These are phyloP conservation scores for Botryosphaeria agaves DNA, from an alignment of 2,329 filamentous ascomycete species.

Conservation along the genomic window DNA sequence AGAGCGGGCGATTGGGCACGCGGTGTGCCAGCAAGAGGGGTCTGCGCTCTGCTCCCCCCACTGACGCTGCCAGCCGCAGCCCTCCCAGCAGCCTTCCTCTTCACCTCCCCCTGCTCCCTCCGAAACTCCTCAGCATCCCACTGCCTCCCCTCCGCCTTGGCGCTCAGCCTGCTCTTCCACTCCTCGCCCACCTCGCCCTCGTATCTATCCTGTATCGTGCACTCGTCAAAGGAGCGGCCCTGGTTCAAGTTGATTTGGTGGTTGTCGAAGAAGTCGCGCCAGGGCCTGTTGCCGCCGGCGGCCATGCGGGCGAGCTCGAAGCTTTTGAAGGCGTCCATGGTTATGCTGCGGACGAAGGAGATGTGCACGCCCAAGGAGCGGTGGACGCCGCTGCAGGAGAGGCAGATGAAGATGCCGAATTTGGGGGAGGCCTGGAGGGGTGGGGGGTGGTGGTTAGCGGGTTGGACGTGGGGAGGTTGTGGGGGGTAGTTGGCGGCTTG, in stretches of 20 bases:
- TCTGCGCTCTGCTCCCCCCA: constrained; percentile 18
- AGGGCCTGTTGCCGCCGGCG: constrained; percentile 73
- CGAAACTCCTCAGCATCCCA: constrained; percentile 43
- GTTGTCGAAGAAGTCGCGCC: constrained; percentile 69
- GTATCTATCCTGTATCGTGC: constrained; percentile 80
- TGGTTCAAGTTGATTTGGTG: constrained; percentile 28
- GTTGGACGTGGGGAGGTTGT: constrained; percentile 1
- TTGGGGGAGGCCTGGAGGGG: constrained; percentile 55
- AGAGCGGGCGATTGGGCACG: constrained; percentile 20
- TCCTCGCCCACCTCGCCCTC: constrained; percentile 82
- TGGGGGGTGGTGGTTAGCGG: constrained; percentile 1
- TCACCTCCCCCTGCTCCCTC: constrained; percentile 11
- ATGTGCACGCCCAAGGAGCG: constrained; percentile 93
- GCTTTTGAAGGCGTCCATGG: constrained; percentile 96
- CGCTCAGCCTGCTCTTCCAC: constrained; percentile 78
- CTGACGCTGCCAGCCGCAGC: constrained; percentile 13
- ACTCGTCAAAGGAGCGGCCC: constrained; percentile 54
- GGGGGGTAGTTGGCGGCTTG: constrained; percentile 2
- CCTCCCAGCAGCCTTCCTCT: constrained; percentile 14
- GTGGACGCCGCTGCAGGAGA: constrained; percentile 88
- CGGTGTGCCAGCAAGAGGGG: constrained; percentile 18
- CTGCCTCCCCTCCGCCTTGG: constrained; percentile 74
- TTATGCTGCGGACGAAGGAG: constrained; percentile 92
- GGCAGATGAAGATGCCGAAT: constrained; percentile 96
- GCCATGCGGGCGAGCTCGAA: constrained; percentile 90